A percentile compares a stretch with the other conserved stretches of the same genome.
These are phyloP conservation scores for Phoenix dactylifera DNA, from an alignment of 176 grass and related monocot genomes.

Conservation along the genomic window DNA sequence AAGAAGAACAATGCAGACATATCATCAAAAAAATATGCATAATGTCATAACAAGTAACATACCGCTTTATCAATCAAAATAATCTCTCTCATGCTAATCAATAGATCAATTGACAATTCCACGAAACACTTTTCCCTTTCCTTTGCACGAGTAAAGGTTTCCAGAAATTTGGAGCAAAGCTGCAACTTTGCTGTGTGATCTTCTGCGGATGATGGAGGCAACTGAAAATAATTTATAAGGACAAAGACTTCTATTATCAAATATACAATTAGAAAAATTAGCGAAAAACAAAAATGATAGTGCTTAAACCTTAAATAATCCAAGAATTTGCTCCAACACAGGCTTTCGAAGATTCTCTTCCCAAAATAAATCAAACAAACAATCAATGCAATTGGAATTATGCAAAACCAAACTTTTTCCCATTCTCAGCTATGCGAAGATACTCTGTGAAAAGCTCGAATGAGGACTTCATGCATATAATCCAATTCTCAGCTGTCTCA, in stretches of 20 bases:
- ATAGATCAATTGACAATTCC: slow-evolving; percentile 72
- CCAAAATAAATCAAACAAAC: slow-evolving; percentile 87
- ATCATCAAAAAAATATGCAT: neutral
- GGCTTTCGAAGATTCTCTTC: slow-evolving; percentile 67
- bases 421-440: slow-evolving; percentile 59
- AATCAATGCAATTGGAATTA: slow-evolving; percentile 63
- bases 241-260: slow-evolving; percentile 13
- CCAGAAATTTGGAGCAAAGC: slow-evolving; percentile 82
- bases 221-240: slow-evolving; percentile 25
- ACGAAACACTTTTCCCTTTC: slow-evolving; percentile 64
- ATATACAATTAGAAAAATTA: slow-evolving; percentile 19
- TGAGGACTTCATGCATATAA: slow-evolving; percentile 61
- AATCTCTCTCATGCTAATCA: slow-evolving; percentile 86
- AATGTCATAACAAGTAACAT: slow-evolving; percentile 23
- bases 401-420: slow-evolving; percentile 57
- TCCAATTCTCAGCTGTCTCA: slow-evolving; percentile 28
- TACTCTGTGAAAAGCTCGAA: slow-evolving; percentile 88
- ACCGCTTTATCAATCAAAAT: slow-evolving; percentile 69
- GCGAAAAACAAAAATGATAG: slow-evolving; percentile 17
- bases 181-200: slow-evolving; percentile 79
- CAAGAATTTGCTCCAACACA: slow-evolving; percentile 83
- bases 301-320: slow-evolving; percentile 65
- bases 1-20: neutral
- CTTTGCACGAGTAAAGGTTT: slow-evolving; percentile 73
- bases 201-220: slow-evolving; percentile 54